Percentiles rank a stretch among this genome's conserved stretches.
These are phyloP conservation scores for Phallus indusiatus DNA, from an alignment of 768 basidiomycete genomes.

Conservation along the genomic window DNA sequence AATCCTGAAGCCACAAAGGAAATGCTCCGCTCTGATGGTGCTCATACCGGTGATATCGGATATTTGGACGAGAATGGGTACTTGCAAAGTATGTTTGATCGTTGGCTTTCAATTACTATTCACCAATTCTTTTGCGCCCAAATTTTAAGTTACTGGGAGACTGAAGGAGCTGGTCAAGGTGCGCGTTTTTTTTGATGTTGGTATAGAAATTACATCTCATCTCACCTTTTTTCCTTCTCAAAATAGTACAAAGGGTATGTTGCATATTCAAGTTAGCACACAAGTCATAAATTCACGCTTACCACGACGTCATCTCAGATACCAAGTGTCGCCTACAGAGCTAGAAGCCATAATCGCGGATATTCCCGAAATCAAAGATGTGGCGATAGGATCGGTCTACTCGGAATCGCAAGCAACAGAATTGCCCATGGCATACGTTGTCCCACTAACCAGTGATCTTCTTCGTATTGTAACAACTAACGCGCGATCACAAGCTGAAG, in stretches of 20 bases:
- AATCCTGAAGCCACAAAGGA: constrained; percentile 13
- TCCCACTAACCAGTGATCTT: neutral
- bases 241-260: constrained; percentile 11
- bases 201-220: neutral
- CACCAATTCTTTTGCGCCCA: neutral
- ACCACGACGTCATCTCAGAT: neutral
- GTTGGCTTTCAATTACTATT: neutral
- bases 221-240: neutral
- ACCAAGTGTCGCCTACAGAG: constrained; percentile 24
- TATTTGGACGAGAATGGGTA: constrained; percentile 4
- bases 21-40: constrained; percentile 9
- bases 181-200: neutral
- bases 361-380: constrained; percentile 21
- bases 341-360: constrained; percentile 22
- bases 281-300: neutral
- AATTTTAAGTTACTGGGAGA: constrained; percentile 28
- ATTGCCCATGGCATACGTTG: constrained; percentile 1
- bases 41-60: constrained; percentile 15
- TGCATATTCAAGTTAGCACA: constrained; percentile 37
- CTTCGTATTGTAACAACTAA: neutral
- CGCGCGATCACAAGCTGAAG: neutral
- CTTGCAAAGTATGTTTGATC: neutral
- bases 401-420: constrained; percentile 1
- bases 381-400: constrained; percentile 8
- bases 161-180: constrained; percentile 4